Evolutionary conservation across 2,329 filamentous ascomycete genomes (phyloP).

Genomic region (Trematosphaeria pertusa): DNA sequence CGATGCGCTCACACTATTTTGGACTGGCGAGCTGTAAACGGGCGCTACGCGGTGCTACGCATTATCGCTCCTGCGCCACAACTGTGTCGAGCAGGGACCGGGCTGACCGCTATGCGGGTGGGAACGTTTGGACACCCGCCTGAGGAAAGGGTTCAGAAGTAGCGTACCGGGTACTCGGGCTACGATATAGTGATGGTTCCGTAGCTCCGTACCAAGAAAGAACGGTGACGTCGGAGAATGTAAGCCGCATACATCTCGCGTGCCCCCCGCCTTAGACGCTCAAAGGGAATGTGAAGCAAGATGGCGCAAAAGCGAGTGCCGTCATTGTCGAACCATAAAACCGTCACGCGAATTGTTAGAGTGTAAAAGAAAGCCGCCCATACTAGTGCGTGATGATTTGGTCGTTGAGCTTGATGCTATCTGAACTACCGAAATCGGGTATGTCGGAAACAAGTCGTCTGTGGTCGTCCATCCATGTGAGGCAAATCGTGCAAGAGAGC

Average conservation of each 20-base stretch:
- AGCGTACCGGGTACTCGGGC: not conserved
- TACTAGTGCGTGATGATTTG: not conserved
- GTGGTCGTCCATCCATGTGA: constrained; percentile 15
- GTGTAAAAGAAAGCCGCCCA: not conserved
- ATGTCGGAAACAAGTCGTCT: constrained; percentile 11
- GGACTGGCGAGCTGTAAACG: too few relatives aligned
- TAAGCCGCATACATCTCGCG: not conserved
- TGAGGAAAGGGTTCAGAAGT: not conserved
- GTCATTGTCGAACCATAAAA: not conserved
- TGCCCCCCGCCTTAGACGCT: not conserved
- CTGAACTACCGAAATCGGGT: constrained; percentile 10
- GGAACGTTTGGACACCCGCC: constrained; percentile 1
- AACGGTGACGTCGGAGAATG: constrained; percentile 2
- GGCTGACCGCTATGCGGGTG: not conserved
- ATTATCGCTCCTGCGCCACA: constrained; percentile 22
- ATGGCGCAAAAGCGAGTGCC: constrained; percentile 1
- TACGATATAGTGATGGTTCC: not conserved
- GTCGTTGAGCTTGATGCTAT: not conserved
- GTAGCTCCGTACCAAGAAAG: not conserved
- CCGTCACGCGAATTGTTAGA: not conserved
- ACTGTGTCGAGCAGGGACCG: constrained; percentile 16
- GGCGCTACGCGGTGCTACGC: too few relatives aligned
- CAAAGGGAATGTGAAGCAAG: constrained; percentile 10
- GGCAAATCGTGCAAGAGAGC: constrained; percentile 26
- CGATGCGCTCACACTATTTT: too few relatives aligned